phyloP scores from a whole-genome alignment of 73 alveolate genomes.

The Paramecium primaurelia region DNA sequence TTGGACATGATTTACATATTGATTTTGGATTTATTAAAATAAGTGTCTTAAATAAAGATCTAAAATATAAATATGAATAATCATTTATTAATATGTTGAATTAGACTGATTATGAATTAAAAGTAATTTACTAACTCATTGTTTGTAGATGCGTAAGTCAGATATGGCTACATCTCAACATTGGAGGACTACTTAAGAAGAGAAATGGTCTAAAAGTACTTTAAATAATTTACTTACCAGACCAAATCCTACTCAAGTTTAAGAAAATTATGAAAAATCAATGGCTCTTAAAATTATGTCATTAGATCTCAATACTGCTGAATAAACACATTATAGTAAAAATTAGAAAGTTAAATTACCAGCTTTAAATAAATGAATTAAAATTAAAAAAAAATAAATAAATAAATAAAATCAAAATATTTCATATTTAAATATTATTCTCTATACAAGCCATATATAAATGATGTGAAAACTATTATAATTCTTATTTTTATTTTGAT shows the following conservation, averaged over 20 bases:
- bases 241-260: constrained; percentile 46
- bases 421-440: neutral
- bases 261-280: constrained; percentile 54
- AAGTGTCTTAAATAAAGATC: constrained; percentile 5
- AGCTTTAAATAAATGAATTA: neutral
- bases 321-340: constrained; percentile 50
- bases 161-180: constrained; percentile 62
- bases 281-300: constrained; percentile 63
- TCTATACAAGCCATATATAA: constrained; percentile 6
- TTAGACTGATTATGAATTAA: constrained; percentile 37
- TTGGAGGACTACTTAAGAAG: constrained; percentile 59
- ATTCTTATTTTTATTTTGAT: neutral
- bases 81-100: constrained; percentile 30
- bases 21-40: constrained; percentile 39
- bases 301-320: constrained; percentile 60
- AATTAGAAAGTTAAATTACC: constrained; percentile 8
- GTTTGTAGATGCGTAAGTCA: constrained; percentile 49
- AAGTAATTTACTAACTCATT: constrained; percentile 8
- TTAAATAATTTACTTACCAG: constrained; percentile 34
- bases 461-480: constrained; percentile 9
- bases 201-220: constrained; percentile 59
- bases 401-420: neutral
- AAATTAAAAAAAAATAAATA: neutral
- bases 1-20: constrained; percentile 48
- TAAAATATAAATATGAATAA: constrained; percentile 50